These are phyloP conservation scores for Pyricularia grisea DNA, from an alignment of 2,329 filamentous ascomycete genomes.

Conservation along the genomic window DNA sequence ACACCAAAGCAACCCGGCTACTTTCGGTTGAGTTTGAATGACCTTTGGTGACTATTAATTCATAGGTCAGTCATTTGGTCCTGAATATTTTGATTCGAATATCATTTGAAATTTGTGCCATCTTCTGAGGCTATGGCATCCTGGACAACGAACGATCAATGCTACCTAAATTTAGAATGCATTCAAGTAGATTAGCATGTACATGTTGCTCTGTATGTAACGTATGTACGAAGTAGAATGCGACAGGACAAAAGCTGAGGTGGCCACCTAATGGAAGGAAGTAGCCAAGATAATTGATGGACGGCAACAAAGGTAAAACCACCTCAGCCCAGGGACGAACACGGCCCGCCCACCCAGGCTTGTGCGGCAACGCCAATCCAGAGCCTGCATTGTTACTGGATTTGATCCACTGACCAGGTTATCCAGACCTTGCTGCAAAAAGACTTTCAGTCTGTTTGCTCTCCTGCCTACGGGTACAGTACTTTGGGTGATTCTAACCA, in stretches of 20 bases:
- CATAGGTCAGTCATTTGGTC: background rate
- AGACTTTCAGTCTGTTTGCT: background rate
- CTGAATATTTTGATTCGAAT: background rate
- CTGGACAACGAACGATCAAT: background rate
- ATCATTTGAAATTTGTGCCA: background rate
- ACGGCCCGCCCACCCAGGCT: background rate
- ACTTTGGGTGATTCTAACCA: background rate
- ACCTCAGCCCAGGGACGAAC: background rate
- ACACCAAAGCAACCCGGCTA: background rate
- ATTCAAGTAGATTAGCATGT: too few relatives aligned
- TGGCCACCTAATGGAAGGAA: background rate
- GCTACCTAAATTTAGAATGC: too few relatives aligned
- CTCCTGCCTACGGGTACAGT: background rate
- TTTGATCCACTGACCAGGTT: background rate
- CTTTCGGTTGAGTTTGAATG: background rate
- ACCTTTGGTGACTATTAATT: background rate
- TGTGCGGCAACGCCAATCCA: background rate
- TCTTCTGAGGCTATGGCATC: background rate
- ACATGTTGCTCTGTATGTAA: background rate
- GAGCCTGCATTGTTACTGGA: background rate
- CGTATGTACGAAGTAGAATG: background rate
- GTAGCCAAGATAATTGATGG: background rate
- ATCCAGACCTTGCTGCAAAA: too few relatives aligned
- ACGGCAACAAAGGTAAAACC: background rate
- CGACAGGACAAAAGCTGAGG: background rate